These are phyloP conservation scores for Ustilago xerochloae DNA, from an alignment of 1,284 basidiomycete species.

Conservation along the genomic window DNA sequence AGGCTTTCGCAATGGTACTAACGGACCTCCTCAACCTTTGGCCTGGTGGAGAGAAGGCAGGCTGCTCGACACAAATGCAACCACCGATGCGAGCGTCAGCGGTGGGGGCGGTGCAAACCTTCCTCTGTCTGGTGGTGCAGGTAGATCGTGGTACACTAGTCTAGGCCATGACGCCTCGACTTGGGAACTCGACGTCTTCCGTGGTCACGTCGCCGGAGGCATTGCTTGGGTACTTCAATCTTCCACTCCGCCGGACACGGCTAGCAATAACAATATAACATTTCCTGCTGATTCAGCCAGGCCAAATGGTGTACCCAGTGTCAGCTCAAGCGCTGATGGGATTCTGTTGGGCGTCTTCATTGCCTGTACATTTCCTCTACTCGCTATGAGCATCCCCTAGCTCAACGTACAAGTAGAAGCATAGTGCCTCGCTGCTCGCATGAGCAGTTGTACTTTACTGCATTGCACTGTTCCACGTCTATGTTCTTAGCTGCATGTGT, in stretches of 20 bases:
- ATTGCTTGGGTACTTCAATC: conserved; percentile 78
- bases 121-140: conserved; percentile 69
- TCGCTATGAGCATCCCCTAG: too few species aligned
- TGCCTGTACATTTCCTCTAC: too few species aligned
- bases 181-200: conserved; percentile 74
- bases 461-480: too few species aligned
- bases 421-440: too few species aligned
- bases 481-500: too few species aligned
- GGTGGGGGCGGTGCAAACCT: conserved; percentile 45
- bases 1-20: conserved; percentile 73
- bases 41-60: conserved; percentile 83
- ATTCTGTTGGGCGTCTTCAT: too few species aligned
- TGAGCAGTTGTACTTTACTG: too few species aligned
- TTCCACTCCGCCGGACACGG: conserved; percentile 9
- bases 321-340: too few species aligned
- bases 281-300: not conserved
- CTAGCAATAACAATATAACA: not conserved
- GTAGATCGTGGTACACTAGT: conserved; percentile 84
- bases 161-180: conserved; percentile 80
- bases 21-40: conserved; percentile 73
- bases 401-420: too few species aligned
- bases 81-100: conserved; percentile 28
- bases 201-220: conserved; percentile 79
- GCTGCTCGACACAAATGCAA: conserved; percentile 34
- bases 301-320: too few species aligned